Base-by-base conservation (phyloP, 176 grass and related monocot species). In the Oryza glaberrima region DNA sequence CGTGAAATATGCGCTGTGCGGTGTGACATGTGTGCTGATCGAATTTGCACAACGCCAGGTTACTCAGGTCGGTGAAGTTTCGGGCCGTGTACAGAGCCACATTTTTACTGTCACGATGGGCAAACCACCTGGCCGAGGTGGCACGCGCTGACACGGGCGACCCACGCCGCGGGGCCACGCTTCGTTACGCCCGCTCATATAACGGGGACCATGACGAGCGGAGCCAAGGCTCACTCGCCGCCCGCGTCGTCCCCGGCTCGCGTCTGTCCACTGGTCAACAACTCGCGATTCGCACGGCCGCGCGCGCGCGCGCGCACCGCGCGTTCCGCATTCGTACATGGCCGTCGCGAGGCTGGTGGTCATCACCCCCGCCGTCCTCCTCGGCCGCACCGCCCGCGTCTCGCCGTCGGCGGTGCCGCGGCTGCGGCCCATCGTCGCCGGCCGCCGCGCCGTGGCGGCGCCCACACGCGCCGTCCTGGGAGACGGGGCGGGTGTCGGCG, bases 261-360 rank as follows among this genome's bases (percentile, higher is more conserved):
- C 73, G 10, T 25, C 7, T 51, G 12, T 14, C 3, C 30, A 12
- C 26, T 11, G 23, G 25, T 11, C 73, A 30, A 26, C 7, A 34
- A 2, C 2, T 5, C 73, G 9, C 48, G 25, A 35, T 35, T 17
- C 48, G 16, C 48, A 20, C 46, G 58, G 8, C 19, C 58, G 20
- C 16, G n/a, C 48, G 47, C 48, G 5, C 28, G 26, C 48, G 11
- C 47, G 26, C 44, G 22, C 45, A 32, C 23, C 45, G 23, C 28
- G 12, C 43, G 22, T 49, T 49, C 38, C 38, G 56, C 19, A 17
- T n/a, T 58, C 5, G 16, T 19, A 11, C 58, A 76, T 56, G 73
- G 48, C 73, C 48, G 48, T 76, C 48, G 48, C 73, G 16, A 76
- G 73, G 73, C 28, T 76, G 48, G 73, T 76, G 73, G 48, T 11